Conservation (phyloP, 164 flowering plant genomes). For the Dillenia suffruticosa region DNA sequence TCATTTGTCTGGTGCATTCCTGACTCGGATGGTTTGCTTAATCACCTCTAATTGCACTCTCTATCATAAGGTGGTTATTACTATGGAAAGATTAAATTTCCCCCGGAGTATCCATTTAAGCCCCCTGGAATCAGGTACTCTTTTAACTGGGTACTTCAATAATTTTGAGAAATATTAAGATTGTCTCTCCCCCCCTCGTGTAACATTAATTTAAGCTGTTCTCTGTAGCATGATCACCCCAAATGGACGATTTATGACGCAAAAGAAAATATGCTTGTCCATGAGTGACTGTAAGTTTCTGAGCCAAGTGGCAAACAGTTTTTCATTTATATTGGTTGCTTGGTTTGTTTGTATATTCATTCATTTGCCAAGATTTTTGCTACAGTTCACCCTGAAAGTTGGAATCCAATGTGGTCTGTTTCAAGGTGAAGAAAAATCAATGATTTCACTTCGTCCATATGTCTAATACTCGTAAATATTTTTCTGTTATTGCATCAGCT, state of each 20-base stretch:
- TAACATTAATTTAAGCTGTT: neutral
- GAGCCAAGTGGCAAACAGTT: neutral
- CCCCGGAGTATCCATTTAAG: constrained; percentile 93
- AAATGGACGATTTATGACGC: constrained; percentile 88
- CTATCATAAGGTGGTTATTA: constrained; percentile 73
- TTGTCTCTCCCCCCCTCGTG: no score
- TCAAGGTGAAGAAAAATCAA: constrained; percentile 53
- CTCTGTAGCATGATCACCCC: constrained; percentile 90
- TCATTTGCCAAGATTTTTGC: constrained; percentile 3
- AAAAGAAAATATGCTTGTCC: constrained; percentile 89
- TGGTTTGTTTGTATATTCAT: neutral
- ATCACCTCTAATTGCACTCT: neutral
- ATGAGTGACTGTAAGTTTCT: constrained; percentile 94
- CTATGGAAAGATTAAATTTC: constrained; percentile 92
- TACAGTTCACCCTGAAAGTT: constrained; percentile 96
- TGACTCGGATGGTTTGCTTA: neutral
- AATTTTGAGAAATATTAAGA: no score
- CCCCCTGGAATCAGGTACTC: constrained; percentile 90
- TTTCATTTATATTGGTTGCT: neutral
- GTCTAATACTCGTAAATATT: neutral
- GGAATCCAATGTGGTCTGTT: constrained; percentile 99
- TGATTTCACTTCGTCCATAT: neutral
- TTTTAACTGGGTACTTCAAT: neutral
- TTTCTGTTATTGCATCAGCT: neutral
- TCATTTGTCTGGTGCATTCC: neutral